Percentiles rank a stretch among this genome's conserved stretches.
phyloP scores from a whole-genome alignment of 768 basidiomycete species.

The Russula lepida region DNA sequence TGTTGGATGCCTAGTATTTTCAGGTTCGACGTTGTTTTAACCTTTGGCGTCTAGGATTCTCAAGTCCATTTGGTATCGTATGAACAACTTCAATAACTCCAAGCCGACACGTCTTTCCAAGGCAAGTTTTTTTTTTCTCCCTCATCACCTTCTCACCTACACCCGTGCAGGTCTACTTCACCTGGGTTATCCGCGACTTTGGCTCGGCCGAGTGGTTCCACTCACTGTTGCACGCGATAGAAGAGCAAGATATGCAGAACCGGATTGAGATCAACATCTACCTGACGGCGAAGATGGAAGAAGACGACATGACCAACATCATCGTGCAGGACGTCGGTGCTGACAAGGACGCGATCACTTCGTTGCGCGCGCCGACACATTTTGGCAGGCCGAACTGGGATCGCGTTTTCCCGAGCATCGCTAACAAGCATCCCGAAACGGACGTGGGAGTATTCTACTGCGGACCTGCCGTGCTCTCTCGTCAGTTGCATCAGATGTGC shows the following conservation, averaged over 20 bases:
- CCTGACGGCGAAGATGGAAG: conserved; percentile 83
- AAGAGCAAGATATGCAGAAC: conserved; percentile 81
- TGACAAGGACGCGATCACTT: conserved; percentile 86
- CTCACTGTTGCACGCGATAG: conserved; percentile 84
- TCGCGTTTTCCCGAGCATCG: conserved; percentile 61
- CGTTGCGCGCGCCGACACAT: conserved; percentile 84
- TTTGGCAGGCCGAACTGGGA: conserved; percentile 89
- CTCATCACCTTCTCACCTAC: not conserved
- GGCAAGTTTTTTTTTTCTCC: conserved; percentile 29
- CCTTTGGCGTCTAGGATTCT: conserved; percentile 44
- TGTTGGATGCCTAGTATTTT: conserved; percentile 22
- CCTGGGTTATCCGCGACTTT: conserved; percentile 93
- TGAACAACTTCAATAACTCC: conserved; percentile 75
- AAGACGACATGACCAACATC: conserved; percentile 92
- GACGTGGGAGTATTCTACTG: conserved; percentile 95
- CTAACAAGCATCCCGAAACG: conserved; percentile 77
- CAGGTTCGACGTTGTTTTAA: not conserved
- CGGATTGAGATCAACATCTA: conserved; percentile 92
- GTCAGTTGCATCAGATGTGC: conserved; percentile 62
- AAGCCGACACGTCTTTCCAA: conserved; percentile 81
- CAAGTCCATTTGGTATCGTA: conserved; percentile 92
- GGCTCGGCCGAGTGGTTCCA: conserved; percentile 91
- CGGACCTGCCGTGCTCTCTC: conserved; percentile 67
- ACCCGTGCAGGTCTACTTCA: conserved; percentile 61
- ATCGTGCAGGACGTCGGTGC: conserved; percentile 89